Conservation (phyloP, 139 green algal genomes). For the Desmodesmus armatus region DNA sequence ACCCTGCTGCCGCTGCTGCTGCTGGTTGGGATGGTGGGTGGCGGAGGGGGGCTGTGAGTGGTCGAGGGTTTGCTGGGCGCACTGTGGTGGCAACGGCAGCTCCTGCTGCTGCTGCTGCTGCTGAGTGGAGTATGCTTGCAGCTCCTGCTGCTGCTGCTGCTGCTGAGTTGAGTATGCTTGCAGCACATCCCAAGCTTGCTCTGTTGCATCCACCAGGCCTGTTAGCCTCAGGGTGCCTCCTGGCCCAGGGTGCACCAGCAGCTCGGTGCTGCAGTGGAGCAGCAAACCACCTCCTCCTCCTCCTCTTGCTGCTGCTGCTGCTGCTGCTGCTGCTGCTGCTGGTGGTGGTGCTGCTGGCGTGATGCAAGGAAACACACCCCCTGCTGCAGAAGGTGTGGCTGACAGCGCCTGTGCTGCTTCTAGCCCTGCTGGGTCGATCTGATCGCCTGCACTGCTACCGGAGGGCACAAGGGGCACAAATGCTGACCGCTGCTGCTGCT, state of each 20-base stretch:
- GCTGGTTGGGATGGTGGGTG: too few relatives aligned
- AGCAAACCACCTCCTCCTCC: not conserved
- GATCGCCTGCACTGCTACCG: not conserved
- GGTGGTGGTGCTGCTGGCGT: not conserved
- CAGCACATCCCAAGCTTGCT: not conserved
- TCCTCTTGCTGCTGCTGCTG: not conserved
- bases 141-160: slow-evolving; percentile 10
- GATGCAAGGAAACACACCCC: too few relatives aligned
- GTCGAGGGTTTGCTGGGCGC: too few relatives aligned
- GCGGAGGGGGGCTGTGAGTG: too few relatives aligned
- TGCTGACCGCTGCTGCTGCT: slow-evolving; percentile 10
- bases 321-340: not conserved
- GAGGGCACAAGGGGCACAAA: not conserved
- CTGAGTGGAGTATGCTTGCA: not conserved
- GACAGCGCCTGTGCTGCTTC: too few relatives aligned
- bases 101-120: not conserved
- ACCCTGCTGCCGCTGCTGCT: too few relatives aligned
- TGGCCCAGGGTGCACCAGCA: not conserved
- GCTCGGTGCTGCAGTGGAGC: not conserved
- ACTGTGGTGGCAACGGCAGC: too few relatives aligned
- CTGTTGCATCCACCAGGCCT: not conserved
- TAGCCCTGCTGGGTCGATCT: too few relatives aligned
- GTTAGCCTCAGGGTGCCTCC: not conserved
- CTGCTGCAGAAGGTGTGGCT: too few relatives aligned
- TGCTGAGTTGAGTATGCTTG: not conserved